Base-by-base conservation (phyloP, 2,329 filamentous ascomycete species). In the Eutypella sp. region DNA sequence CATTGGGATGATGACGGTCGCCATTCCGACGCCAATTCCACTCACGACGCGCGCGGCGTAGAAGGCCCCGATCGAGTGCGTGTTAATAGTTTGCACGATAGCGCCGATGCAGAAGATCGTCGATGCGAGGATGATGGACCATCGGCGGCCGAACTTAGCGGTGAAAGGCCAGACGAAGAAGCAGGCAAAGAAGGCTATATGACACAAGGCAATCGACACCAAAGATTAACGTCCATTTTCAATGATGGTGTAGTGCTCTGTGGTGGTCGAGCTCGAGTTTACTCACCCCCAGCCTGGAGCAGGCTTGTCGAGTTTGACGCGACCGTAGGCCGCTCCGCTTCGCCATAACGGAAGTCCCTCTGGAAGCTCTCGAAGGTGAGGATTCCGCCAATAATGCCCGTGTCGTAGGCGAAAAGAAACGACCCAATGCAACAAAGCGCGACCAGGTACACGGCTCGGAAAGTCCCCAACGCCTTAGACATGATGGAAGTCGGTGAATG, bases 71-170 rank as follows among this genome's bases (percentile, higher is more conserved):
- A 66, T 55, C 25, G 68, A 69, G 48, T 69, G 69, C 39, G 48
- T 71, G 42, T 63, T 71, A 43, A 68, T 64, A 6, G 67, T 67
- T 50, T 76, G 71, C 23, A 72, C 56, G 4, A 66, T 61, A 41
- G 68, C 70, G 24, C 65, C 68, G 29, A 72, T 55, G 46, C 66
- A 69, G 46, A 71, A 72, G 9, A 72, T 66, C 9, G 67, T 58
- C 43, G 67, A 70, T 42, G 68, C 67, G 39, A 72, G 54, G 56
- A 63, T 60, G n/a, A 64, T 45, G 1, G 58, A 50, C 42, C 57
- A 60, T 49, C 52, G 60, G 31, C 62, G 53, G 6, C 61, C 61
- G 19, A 62, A 48, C 19, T 41, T 57, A 42, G 63, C 59, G 1
- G 62, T 61, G 10, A 64, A 27, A 13, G 61, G 61, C 62, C 61